Evolutionary conservation across 2,329 filamentous ascomycete genomes (phyloP), one percentile per base, ranked within the genome.

Genomic region (Coniochaeta sp.): DNA sequence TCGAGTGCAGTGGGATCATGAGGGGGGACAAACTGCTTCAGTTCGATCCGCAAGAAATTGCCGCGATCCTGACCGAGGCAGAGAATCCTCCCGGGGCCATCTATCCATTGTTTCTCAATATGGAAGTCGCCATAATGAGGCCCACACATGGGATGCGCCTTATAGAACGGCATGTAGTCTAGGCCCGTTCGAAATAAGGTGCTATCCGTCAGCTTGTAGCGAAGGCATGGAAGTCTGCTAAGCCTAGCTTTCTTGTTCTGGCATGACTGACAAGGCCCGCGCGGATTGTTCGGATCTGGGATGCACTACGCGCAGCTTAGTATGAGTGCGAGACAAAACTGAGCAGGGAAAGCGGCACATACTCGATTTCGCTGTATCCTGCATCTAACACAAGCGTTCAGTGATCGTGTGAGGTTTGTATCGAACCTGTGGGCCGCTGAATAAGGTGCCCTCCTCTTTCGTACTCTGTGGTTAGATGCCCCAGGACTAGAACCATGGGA

Each of bases 171-270:
- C 63, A 67, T 65, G 63, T 67, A 66, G 17, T 66, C 60, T 4
- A 69, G 59, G 17, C 62, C 62, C 1, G 67, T 69, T 9, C 67
- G 65, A 57, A 66, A 67, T 8, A 69, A 62, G 2, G 59, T 67
- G 61, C 64, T 67, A 33, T 69, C 67, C 8, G 66, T 67, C 17
- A 69, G 61, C 65, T 68, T 68, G 60, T 69, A 69, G 16, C 67
- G 63, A 2, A 69, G 65, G 59, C 67, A 69, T 1, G 66, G 67
- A 36, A 69, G 60, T 16, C 66, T 59, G 58, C 64, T 67, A 62
- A 69, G 66, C 2, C 64, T 62, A 12, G 65, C 62, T 1, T 62
- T 64, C 60, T 63, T 63, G 43, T 61, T 63, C 52, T 66, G 64
- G 60, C 67, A 69, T 14, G 67, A 66, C 52, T 67, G 58, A 43